phyloP scores from a whole-genome alignment of 2,329 filamentous ascomycete genomes.

The Chrysoporthe puriensis region DNA sequence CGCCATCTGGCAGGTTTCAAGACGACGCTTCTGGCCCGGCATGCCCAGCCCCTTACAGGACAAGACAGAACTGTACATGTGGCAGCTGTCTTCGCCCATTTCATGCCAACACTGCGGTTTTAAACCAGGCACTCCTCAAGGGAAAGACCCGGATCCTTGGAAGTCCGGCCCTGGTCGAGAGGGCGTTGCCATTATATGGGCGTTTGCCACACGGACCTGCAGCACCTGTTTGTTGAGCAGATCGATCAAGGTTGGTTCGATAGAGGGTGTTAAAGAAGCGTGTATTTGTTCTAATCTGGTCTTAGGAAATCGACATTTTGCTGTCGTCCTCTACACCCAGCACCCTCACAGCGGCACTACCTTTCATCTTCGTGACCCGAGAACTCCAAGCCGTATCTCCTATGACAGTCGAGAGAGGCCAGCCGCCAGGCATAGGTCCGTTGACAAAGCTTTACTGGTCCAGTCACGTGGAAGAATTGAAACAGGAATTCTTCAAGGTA shows the following conservation, averaged over 20 bases:
- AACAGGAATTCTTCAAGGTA: conserved; percentile 64
- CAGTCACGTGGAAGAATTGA: conserved; percentile 64
- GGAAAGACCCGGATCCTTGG: conserved; percentile 47
- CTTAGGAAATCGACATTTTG: conserved; percentile 71
- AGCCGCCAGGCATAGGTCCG: conserved; percentile 50
- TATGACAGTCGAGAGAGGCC: conserved; percentile 55
- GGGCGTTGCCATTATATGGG: conserved; percentile 69
- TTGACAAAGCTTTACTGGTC: conserved; percentile 70
- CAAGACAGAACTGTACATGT: conserved; percentile 75
- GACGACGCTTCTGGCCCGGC: conserved; percentile 65
- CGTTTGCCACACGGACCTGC: conserved; percentile 70
- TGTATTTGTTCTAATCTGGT: conserved; percentile 31
- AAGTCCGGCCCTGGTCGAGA: conserved; percentile 64
- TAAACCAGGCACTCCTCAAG: conserved; percentile 33
- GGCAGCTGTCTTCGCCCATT: conserved; percentile 66
- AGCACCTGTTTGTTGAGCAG: conserved; percentile 64
- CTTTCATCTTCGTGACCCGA: conserved; percentile 67
- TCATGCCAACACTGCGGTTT: conserved; percentile 71
- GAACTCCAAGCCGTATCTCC: conserved; percentile 64
- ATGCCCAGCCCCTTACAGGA: conserved; percentile 70
- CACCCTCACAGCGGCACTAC: conserved; percentile 68
- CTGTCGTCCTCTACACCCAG: conserved; percentile 64
- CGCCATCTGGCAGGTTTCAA: conserved; percentile 71
- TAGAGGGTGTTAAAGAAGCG: background rate
- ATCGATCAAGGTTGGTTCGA: conserved; percentile 65